A percentile compares a stretch with the other conserved stretches of the same genome.
Conservation (phyloP, 192 early-diverging fungal species). For the Chytriomyces sp. region DNA sequence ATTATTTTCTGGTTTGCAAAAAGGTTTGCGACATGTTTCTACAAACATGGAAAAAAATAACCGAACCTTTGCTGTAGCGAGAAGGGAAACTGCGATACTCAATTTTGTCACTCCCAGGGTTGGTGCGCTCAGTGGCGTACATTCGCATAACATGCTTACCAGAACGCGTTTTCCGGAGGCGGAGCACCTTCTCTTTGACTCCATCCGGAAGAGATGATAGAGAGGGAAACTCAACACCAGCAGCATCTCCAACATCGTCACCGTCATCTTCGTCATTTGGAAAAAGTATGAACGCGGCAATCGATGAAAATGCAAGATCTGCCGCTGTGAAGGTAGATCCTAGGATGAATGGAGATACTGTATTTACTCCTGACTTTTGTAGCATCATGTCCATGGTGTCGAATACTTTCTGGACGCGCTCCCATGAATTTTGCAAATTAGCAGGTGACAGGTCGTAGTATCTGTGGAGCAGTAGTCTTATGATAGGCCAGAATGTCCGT, state of each 20-base stretch:
- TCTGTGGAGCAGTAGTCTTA: slow-evolving; percentile 25
- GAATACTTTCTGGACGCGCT: slow-evolving; percentile 36
- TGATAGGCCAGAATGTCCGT: slow-evolving; percentile 38
- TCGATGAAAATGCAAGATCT: slow-evolving; percentile 51
- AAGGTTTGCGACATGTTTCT: neutral
- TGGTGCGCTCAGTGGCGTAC: slow-evolving; percentile 43
- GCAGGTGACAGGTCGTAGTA: neutral
- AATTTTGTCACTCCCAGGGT: neutral
- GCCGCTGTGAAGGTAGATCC: slow-evolving; percentile 47
- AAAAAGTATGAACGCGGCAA: slow-evolving; percentile 47
- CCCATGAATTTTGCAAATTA: slow-evolving; percentile 35
- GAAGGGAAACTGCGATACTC: slow-evolving; percentile 29
- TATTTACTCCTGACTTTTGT: slow-evolving; percentile 1
- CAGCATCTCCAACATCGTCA: neutral
- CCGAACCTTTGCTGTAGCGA: slow-evolving; percentile 19
- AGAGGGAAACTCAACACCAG: slow-evolving; percentile 33
- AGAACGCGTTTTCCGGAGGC: slow-evolving; percentile 37
- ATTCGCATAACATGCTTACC: slow-evolving; percentile 50
- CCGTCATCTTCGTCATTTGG: slow-evolving; percentile 41
- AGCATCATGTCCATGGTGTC: slow-evolving; percentile 25
- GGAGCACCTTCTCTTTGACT: slow-evolving; percentile 10
- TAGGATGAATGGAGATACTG: slow-evolving; percentile 29
- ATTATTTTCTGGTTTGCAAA: slow-evolving; percentile 20
- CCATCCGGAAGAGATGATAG: slow-evolving; percentile 37
- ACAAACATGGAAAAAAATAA: neutral